Conservation (phyloP, 495 filamentous ascomycete species). For the Xylaria longipes region DNA sequence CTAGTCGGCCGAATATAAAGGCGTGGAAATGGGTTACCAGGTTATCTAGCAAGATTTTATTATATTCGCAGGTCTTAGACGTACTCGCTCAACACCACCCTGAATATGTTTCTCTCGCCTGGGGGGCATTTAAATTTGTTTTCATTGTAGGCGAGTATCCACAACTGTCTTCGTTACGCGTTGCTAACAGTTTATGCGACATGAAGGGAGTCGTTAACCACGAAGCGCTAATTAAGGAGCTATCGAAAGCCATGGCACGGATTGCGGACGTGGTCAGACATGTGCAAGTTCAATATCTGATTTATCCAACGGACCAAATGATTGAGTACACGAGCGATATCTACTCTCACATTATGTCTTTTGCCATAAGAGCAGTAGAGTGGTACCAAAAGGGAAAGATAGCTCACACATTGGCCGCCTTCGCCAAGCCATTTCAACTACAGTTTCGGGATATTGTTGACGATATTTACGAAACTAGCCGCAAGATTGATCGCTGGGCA, state of each 20-base stretch:
- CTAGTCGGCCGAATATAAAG: background rate
- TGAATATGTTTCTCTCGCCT: too few species aligned
- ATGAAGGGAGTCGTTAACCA: constrained; percentile 7
- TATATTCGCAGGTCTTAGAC: too few species aligned
- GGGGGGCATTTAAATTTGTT: too few species aligned
- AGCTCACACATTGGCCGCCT: background rate
- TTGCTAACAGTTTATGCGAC: background rate
- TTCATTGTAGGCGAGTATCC: too few species aligned
- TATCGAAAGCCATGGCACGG: background rate
- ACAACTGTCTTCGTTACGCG: too few species aligned
- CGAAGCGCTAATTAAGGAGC: background rate
- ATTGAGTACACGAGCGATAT: background rate
- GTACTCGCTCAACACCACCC: too few species aligned
- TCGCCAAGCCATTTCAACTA: background rate
- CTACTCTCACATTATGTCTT: background rate
- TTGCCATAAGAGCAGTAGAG: background rate
- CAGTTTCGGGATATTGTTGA: constrained; percentile 1
- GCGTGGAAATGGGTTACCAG: too few species aligned
- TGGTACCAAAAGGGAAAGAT: background rate
- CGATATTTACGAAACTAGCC: background rate
- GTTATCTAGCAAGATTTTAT: too few species aligned
- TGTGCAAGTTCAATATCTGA: background rate
- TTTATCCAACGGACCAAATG: background rate
- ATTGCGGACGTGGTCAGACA: background rate
- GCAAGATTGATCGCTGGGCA: background rate